Base-by-base conservation (phyloP, 2,329 filamentous ascomycete species). In the Gaeumannomyces sp. region DNA sequence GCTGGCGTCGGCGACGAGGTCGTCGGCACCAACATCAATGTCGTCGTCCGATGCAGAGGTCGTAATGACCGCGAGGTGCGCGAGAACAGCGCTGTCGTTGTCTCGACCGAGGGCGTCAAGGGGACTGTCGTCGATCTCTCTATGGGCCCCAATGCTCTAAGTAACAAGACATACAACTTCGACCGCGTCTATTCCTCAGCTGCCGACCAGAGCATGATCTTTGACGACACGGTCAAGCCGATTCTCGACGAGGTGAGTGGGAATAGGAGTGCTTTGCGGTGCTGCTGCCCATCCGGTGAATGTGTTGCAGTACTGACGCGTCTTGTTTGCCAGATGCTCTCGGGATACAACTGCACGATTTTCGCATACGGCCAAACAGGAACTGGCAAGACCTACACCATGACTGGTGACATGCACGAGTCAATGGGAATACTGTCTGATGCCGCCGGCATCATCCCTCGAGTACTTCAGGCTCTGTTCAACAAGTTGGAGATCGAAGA, bases 351-450 rank as follows among this genome's bases (percentile, higher is more conserved):
- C 76, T 99, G 95, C 78, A 99, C 95, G 6, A 97, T 99, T 66
- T 99, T 99, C 72, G 95, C 95, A 45, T 99, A 99, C 75, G 95
- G 95, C 31, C 95, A 99, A 76, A 99, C 95, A 0, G 95, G 95
- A 59, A 99, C 95, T 0, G 95, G 95, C 71, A 99, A 99, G 77
- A 99, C 95, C 19, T 99, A 99, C 77, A 99, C 95, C 29, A 99
- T 99, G 95, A 97, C 94, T 0, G 95, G 95, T 64, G 94, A 99
- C 76, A 97, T 99, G 87, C 91, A 85, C 19, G 91, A 97, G 71
- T 92, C 87, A 0, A 78, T 93, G 53, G 92, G 94, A 1, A 87
- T 97, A 66, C 82, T 96, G 19, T 94, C 94, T 1, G 95, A 98
- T 73, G 89, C 88, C 56, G 95, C 96, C 33, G 95, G 95, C 71